Conservation (phyloP, 331 rosid species). For the Pyracantha coccinea region DNA sequence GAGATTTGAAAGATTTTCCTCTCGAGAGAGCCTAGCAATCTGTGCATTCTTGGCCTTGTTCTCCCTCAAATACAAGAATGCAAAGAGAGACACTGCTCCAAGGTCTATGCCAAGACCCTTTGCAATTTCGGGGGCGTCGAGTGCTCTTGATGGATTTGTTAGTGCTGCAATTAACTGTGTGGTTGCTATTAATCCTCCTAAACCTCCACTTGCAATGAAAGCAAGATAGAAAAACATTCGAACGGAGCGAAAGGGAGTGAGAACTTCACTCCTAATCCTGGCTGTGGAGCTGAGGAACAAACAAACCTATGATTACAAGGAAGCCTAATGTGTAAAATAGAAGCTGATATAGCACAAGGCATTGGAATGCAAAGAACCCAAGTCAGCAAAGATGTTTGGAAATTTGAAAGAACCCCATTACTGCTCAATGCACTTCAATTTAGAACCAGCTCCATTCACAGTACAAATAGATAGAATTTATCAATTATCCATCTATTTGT, state of each 20-base stretch:
- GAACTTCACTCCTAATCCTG: conserved; percentile 87
- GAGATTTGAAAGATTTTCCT: conserved; percentile 76
- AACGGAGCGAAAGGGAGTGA: conserved; percentile 86
- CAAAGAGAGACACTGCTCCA: conserved; percentile 78
- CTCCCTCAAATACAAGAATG: conserved; percentile 63
- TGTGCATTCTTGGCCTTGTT: conserved; percentile 76
- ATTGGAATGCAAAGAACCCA: conserved; percentile 16
- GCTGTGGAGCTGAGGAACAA: conserved; percentile 75
- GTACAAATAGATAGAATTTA: not conserved
- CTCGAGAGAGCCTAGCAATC: conserved; percentile 69
- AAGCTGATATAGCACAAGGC: conserved; percentile 34
- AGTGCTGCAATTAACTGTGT: conserved; percentile 66
- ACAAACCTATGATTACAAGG: conserved; percentile 29
- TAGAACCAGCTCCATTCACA: not conserved
- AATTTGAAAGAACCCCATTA: conserved; percentile 5
- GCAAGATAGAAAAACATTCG: conserved; percentile 94
- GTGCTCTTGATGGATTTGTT: conserved; percentile 56
- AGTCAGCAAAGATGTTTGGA: conserved; percentile 12
- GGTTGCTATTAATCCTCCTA: conserved; percentile 70
- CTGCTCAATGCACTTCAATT: not conserved
- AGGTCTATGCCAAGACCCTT: conserved; percentile 73
- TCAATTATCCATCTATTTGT: not conserved
- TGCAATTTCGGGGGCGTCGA: conserved; percentile 39
- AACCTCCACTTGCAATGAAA: conserved; percentile 66
- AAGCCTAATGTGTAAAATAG: conserved; percentile 32